phyloP scores from a whole-genome alignment of 352 stramenopile species.

The Globisporangium uncinulatum region DNA sequence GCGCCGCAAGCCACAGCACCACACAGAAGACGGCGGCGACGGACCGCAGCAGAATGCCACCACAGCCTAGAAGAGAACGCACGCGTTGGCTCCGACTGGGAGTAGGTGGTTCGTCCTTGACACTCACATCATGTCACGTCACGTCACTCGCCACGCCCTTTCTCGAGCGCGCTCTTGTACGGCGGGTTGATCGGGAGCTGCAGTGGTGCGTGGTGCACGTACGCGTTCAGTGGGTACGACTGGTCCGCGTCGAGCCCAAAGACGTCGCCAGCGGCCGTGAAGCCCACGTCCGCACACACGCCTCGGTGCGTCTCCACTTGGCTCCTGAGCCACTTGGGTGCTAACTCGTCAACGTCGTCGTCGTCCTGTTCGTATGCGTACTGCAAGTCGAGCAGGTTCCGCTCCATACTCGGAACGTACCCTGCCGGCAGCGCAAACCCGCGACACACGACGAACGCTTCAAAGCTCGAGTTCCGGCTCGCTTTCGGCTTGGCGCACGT shows the following conservation, averaged over 20 bases:
- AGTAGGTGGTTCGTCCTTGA: neutral
- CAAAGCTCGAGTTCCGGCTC: conserved; percentile 81
- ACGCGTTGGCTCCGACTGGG: too few relatives aligned
- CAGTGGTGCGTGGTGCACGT: conserved; percentile 70
- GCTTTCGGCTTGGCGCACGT: conserved; percentile 82
- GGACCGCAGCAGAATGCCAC: neutral
- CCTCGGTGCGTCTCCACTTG: conserved; percentile 32
- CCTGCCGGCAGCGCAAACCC: conserved; percentile 44
- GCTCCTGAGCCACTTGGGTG: conserved; percentile 19
- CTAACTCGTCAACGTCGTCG: conserved; percentile 12
- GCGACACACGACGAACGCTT: conserved; percentile 78
- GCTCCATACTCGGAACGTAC: conserved; percentile 60
- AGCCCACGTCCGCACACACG: conserved; percentile 55
- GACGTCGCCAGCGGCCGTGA: conserved; percentile 68
- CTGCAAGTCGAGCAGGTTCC: conserved; percentile 60
- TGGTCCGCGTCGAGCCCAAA: conserved; percentile 81
- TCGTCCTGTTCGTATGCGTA: conserved; percentile 42
- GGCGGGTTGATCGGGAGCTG: conserved; percentile 85
- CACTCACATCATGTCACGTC: neutral
- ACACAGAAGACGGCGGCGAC: neutral
- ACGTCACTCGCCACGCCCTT: conserved; percentile 20
- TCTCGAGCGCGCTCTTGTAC: conserved; percentile 72
- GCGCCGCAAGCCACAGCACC: conserved; percentile 8
- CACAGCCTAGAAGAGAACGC: neutral
- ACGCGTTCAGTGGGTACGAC: conserved; percentile 72